Percentiles rank a stretch among this genome's conserved stretches.
Evolutionary conservation across 805 yeast species (phyloP).

Genomic region (Wickerhamomyces mucosus): DNA sequence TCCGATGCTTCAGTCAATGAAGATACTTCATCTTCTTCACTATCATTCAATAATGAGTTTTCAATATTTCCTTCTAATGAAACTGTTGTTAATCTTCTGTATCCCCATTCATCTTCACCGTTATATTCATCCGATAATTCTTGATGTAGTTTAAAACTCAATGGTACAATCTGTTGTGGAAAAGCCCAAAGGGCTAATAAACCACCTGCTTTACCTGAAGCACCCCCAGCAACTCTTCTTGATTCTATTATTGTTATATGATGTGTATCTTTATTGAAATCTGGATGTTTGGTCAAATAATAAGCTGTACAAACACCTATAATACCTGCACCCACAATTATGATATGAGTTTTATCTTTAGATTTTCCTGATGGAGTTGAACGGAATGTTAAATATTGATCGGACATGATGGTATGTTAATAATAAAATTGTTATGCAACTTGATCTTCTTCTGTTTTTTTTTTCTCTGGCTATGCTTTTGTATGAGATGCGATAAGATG

Average conservation of each 20-base stretch:
- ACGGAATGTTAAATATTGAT: conserved; percentile 12
- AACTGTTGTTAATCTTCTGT: conserved; percentile 78
- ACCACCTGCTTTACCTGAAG: conserved; percentile 97
- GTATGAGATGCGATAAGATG: too few species aligned
- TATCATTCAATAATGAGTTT: conserved; percentile 14
- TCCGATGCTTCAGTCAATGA: conserved; percentile 10
- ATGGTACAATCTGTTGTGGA: conserved; percentile 87
- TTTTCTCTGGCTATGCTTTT: too few species aligned
- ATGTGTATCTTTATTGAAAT: conserved; percentile 59
- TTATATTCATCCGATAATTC: conserved; percentile 67
- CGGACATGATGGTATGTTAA: conserved; percentile 6
- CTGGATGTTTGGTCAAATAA: conserved; percentile 75
- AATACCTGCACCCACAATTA: conserved; percentile 91
- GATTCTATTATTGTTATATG: conserved; percentile 83
- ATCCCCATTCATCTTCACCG: conserved; percentile 91
- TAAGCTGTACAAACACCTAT: conserved; percentile 94
- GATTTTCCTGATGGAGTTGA: conserved; percentile 20
- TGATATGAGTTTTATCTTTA: conserved; percentile 62
- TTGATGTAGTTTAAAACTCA: conserved; percentile 79
- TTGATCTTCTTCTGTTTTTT: too few species aligned
- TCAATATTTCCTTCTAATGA: conserved; percentile 76
- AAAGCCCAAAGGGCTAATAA: conserved; percentile 92
- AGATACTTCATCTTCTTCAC: conserved; percentile 12
- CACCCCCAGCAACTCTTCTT: conserved; percentile 93
- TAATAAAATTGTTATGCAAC: too few species aligned